Evolutionary conservation across 2,329 filamentous ascomycete genomes (phyloP).

Genomic region (Lachnellula arida): DNA sequence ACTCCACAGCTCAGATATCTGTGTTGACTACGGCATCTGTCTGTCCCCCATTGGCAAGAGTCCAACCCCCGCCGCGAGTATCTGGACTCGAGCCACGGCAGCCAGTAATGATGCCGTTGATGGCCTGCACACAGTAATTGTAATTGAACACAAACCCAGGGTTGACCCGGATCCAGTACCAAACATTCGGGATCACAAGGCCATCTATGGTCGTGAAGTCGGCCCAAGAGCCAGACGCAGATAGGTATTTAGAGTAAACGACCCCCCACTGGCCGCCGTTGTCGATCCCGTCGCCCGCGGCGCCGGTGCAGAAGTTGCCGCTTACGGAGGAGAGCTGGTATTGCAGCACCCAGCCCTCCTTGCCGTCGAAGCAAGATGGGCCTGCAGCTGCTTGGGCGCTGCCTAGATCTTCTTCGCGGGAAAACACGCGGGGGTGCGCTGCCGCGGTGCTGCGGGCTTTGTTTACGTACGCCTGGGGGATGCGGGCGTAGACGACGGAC

Average conservation of each 20-base stretch:
- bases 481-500: not conserved
- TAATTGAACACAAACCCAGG: not conserved
- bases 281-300: not conserved
- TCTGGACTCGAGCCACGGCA: not conserved
- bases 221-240: not conserved
- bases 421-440: too few species aligned
- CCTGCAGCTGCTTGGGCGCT: not conserved
- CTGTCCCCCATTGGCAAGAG: not conserved
- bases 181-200: not conserved
- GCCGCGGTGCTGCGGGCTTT: not conserved
- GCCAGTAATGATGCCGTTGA: not conserved
- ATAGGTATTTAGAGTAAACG: not conserved
- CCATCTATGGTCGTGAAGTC: not conserved
- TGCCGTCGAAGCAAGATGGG: not conserved
- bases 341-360: not conserved
- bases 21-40: not conserved
- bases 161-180: not conserved
- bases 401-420: not conserved
- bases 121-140: not conserved
- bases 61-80: not conserved
- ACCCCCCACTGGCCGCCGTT: not conserved
- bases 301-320: not conserved
- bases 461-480: not conserved
- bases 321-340: not conserved
- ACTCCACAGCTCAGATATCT: not conserved